phyloP scores from a whole-genome alignment of 116 monocot species.

The Iris pallida region DNA sequence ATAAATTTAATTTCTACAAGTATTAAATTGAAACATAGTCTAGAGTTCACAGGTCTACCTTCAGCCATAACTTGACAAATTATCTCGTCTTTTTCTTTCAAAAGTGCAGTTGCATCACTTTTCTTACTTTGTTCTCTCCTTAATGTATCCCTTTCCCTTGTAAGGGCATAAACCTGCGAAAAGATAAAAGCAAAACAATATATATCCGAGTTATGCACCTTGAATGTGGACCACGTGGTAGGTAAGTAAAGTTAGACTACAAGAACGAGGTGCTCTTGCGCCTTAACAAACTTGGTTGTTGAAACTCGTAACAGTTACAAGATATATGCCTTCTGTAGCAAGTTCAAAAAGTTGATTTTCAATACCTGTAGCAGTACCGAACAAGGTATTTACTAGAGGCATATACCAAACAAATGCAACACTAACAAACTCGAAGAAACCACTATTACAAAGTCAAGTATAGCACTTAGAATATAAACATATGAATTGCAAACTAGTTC shows the following conservation, averaged over 20 bases:
- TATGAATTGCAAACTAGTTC: neutral
- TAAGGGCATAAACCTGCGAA: slow-evolving; percentile 91
- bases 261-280: too few relatives aligned
- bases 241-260: too few relatives aligned
- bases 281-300: too few relatives aligned
- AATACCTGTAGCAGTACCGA: neutral
- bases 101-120: slow-evolving; percentile 83
- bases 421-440: neutral
- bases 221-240: too few relatives aligned
- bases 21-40: neutral
- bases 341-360: neutral
- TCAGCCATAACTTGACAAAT: slow-evolving; percentile 99
- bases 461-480: neutral
- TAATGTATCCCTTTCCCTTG: slow-evolving; percentile 90
- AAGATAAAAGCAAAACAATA: neutral
- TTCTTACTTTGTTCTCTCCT: slow-evolving; percentile 94
- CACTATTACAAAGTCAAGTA: neutral
- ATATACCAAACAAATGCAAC: neutral
- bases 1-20: too few relatives aligned
- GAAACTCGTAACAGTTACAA: neutral
- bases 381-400: slow-evolving; percentile 1
- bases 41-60: slow-evolving; percentile 42
- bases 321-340: neutral
- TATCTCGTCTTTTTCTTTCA: slow-evolving; percentile 99
- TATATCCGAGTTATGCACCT: too few relatives aligned